A percentile compares a stretch with the other conserved stretches of the same genome.
Conservation (phyloP, 73 alveolate species). For the Paramecium tetraurelia region DNA sequence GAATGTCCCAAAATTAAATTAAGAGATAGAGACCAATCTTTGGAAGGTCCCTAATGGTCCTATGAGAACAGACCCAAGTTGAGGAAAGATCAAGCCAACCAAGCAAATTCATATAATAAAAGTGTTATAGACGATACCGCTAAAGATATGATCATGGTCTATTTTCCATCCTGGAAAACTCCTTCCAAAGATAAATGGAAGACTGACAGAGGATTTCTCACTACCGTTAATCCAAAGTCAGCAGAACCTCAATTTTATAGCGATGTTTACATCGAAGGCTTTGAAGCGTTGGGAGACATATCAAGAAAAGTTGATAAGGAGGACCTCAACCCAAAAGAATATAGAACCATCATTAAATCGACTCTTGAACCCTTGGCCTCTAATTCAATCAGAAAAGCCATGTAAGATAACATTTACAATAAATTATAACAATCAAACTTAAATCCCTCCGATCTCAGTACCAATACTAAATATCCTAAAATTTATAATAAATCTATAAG, state of each 20-base stretch:
- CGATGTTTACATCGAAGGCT: slow-evolving; percentile 22
- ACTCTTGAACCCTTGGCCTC: background rate
- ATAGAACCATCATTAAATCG: background rate
- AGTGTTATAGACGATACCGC: background rate
- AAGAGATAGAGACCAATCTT: background rate
- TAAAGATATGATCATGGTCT: slow-evolving; percentile 22
- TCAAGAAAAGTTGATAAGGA: background rate
- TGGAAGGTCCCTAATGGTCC: background rate
- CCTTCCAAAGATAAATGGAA: background rate
- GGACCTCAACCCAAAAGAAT: background rate
- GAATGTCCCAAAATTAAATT: background rate
- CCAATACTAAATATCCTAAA: background rate
- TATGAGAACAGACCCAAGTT: background rate
- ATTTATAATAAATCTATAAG: background rate
- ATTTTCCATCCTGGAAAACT: slow-evolving; percentile 13
- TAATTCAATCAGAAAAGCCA: background rate
- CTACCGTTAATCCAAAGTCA: background rate
- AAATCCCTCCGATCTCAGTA: background rate
- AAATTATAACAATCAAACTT: background rate
- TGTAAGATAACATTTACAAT: background rate
- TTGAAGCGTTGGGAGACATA: background rate
- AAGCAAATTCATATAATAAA: background rate
- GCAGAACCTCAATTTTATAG: background rate
- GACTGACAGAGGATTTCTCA: background rate
- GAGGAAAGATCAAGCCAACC: slow-evolving; percentile 3